These are phyloP conservation scores for Aspergillaceae sp. DNA, from an alignment of 2,329 filamentous ascomycete species.

Conservation along the genomic window DNA sequence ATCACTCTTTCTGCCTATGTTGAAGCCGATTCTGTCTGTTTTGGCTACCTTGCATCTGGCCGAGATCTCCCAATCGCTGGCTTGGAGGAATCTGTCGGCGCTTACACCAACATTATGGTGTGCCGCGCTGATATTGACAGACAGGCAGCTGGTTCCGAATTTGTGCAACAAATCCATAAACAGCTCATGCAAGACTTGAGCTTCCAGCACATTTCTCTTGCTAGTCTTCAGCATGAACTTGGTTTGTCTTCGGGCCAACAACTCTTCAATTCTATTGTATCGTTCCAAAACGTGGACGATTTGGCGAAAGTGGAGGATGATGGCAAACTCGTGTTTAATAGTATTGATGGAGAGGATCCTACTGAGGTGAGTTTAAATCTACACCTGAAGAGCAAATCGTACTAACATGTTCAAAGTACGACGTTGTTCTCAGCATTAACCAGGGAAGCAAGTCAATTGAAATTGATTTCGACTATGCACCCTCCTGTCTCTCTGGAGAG, in stretches of 20 bases:
- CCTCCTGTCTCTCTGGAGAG: too few relatives aligned
- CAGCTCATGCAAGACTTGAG: conserved; percentile 3
- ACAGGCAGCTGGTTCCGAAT: too few relatives aligned
- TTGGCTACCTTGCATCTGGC: neutral
- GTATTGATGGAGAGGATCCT: conserved; percentile 5
- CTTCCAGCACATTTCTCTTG: conserved; percentile 8
- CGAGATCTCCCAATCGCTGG: conserved; percentile 23
- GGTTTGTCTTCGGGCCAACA: conserved; percentile 5
- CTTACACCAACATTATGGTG: neutral
- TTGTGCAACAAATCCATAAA: conserved; percentile 1
- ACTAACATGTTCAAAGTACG: too few relatives aligned
- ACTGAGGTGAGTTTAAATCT: conserved; percentile 6
- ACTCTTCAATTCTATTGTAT: conserved; percentile 15
- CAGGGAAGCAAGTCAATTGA: too few relatives aligned
- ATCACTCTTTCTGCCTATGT: conserved; percentile 6
- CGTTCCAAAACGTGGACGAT: conserved; percentile 6
- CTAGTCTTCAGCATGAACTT: conserved; percentile 8
- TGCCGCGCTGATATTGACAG: neutral
- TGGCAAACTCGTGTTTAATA: neutral
- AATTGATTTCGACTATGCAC: too few relatives aligned
- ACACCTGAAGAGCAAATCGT: too few relatives aligned
- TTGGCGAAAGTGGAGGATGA: neutral
- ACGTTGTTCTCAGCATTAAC: too few relatives aligned
- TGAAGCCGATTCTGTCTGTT: neutral
- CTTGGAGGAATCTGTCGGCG: conserved; percentile 30